Evolutionary conservation across 371 early-diverging fungal genomes (phyloP).

Genomic region (Blakeslea trispora): DNA sequence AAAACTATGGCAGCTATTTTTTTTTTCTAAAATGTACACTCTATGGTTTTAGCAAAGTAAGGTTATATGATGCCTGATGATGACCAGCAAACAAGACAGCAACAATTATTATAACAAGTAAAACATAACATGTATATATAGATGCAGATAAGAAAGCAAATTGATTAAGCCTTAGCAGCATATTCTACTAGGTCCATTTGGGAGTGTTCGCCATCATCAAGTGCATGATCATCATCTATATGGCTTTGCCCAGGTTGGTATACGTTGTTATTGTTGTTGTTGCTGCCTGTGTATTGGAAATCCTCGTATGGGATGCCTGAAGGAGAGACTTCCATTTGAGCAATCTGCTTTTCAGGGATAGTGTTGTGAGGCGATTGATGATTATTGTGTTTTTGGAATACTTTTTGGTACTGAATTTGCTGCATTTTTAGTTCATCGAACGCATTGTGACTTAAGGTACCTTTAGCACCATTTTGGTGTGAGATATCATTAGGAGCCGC

Average conservation of each 20-base stretch:
- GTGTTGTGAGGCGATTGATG: conserved; percentile 12
- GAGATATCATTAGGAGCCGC: conserved; percentile 2
- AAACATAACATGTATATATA: not conserved
- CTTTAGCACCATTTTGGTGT: conserved; percentile 13
- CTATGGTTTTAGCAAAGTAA: not conserved
- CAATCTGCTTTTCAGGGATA: not conserved
- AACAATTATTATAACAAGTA: not conserved
- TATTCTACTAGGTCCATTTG: conserved; percentile 26
- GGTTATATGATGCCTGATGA: not conserved
- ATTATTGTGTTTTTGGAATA: conserved; percentile 30
- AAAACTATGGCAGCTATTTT: no score
- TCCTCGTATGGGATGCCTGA: conserved; percentile 16
- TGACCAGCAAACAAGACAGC: not conserved
- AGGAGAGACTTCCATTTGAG: conserved; percentile 11
- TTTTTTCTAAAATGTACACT: no score
- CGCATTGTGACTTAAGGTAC: conserved; percentile 15
- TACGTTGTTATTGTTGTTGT: not conserved
- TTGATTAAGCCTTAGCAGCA: conserved; percentile 8
- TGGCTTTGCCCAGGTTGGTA: conserved; percentile 10
- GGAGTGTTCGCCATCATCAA: conserved; percentile 27
- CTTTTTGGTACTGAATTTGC: conserved; percentile 28
- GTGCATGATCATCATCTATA: conserved; percentile 18
- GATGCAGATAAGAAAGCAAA: not conserved
- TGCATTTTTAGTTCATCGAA: conserved; percentile 31
- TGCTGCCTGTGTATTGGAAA: conserved; percentile 4